Base-by-base conservation (phyloP, 805 yeast species). In the Ogataea minuta region DNA sequence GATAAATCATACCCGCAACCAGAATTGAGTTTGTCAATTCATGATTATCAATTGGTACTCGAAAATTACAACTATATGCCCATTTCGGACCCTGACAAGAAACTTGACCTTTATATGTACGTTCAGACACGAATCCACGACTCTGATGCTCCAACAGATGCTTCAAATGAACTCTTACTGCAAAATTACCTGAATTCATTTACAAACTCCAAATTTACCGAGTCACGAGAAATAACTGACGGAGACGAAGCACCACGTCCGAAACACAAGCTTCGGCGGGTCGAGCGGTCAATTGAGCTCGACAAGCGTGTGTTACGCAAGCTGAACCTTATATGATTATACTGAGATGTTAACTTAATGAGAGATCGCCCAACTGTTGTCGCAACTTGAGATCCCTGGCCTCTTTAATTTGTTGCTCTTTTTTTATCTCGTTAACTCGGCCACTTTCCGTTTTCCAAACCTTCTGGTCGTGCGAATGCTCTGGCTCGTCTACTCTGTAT, bases 321-420 rank as follows among this genome's bases (percentile, higher is more conserved):
- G 27, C 28, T 30, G 28, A 20, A 13, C 11, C n/a, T 28, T 13
- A 19, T 19, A 26, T 31, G 14, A 24, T 15, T 12, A n/a, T 9
- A 19, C 8, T 19, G 8, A 14, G 5, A 16, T 11, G 8, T 5
- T 30, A 15, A 39, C 28, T 43, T 31, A 46, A n/a, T 6, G 52
- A 42, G 3, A 49, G 28, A 35, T 49, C 58, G 15, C 53, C 56
- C 23, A 57, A 30, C 32, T 53, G 50, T 16, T 46, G 43, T 9
- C 54, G 40, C 10, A 45, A 23, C 34, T 57, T 57, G 23, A 45
- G 26, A 11, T 52, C 57, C 33, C 64, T 50, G 1, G 59, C 59
- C 20, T 45, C 40, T 19, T 51, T 53, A 12, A 59, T 52, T 32
- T 40, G 41, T 34, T 46, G 35, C 32, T 60, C 58, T 28, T 49